Evolutionary conservation across 1,284 basidiomycete genomes (phyloP).

Genomic region (Ganoderma sinense): DNA sequence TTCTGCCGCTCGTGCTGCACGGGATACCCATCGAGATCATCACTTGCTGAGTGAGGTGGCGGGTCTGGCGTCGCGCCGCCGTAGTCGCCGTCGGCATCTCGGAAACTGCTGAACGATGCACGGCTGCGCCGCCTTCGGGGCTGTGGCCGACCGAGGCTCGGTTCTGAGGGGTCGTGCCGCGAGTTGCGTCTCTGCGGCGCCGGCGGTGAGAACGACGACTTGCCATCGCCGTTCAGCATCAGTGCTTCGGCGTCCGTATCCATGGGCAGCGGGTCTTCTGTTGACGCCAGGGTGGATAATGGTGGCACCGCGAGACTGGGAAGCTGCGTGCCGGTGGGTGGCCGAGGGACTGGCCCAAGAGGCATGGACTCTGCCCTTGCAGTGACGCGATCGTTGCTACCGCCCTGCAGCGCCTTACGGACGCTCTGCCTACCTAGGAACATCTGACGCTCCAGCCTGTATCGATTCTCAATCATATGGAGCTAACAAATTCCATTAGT

Average conservation of each 20-base stretch:
- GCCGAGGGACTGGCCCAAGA: constrained; percentile 34
- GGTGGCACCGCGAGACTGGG: constrained; percentile 21
- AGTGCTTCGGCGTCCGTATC: constrained; percentile 60
- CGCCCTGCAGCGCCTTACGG: constrained; percentile 55
- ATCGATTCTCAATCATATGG: constrained; percentile 91
- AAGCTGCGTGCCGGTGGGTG: constrained; percentile 34
- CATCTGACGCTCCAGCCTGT: constrained; percentile 84
- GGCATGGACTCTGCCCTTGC: constrained; percentile 31
- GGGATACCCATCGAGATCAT: constrained; percentile 20
- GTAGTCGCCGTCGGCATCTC: constrained; percentile 32
- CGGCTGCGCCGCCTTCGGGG: constrained; percentile 28
- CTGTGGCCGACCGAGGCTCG: constrained; percentile 25
- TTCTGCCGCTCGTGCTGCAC: constrained; percentile 12
- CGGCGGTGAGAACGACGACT: constrained; percentile 9
- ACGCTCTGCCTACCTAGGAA: constrained; percentile 81
- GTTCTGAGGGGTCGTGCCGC: constrained; percentile 7
- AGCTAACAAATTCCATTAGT: constrained; percentile 54
- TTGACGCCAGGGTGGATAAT: constrained; percentile 42
- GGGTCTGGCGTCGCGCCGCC: constrained; percentile 40
- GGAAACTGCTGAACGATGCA: constrained; percentile 4
- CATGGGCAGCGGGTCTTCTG: constrained; percentile 60
- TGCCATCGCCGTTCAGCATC: constrained; percentile 44
- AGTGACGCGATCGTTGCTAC: constrained; percentile 34
- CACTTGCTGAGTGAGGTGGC: constrained; percentile 30
- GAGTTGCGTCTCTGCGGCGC: constrained; percentile 10